Evolutionary conservation across 805 yeast species (phyloP).

Genomic region (Brettanomyces bruxellensis): DNA sequence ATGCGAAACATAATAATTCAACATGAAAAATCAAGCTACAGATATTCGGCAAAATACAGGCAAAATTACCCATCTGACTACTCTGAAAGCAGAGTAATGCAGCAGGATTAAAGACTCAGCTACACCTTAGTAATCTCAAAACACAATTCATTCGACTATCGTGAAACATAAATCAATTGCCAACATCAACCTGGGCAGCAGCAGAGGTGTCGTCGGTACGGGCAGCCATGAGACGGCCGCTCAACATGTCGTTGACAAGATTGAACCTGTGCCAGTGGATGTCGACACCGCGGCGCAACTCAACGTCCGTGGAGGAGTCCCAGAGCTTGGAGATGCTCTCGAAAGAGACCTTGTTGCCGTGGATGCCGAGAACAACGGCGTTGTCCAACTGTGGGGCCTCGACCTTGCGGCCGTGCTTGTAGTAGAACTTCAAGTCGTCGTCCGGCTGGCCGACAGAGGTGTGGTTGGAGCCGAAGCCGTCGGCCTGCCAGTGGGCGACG

Average conservation of each 20-base stretch:
- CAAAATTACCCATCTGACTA: no score
- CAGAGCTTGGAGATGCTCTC: constrained; percentile 48
- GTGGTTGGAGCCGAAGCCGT: constrained; percentile 17
- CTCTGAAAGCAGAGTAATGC: no score
- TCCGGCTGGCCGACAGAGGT: constrained; percentile 19
- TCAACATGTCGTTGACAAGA: constrained; percentile 55
- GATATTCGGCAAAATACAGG: no score
- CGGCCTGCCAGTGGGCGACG: constrained; percentile 8
- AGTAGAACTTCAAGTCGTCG: constrained; percentile 40
- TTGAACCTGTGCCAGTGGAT: constrained; percentile 62
- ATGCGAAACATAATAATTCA: no score
- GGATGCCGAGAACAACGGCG: constrained; percentile 62
- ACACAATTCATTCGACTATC: no score
- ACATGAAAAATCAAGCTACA: no score
- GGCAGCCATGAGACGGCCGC: constrained; percentile 51
- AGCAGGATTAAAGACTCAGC: no score
- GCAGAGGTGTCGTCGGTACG: no score
- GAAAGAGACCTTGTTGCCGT: constrained; percentile 56
- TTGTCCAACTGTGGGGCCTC: constrained; percentile 28
- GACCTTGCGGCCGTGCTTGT: constrained; percentile 38
- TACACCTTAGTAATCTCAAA: no score
- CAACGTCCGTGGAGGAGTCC: constrained; percentile 50
- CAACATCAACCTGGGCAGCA: no score
- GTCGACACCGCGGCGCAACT: constrained; percentile 54
- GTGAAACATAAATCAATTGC: no score